Conservation (phyloP, 805 yeast genomes). For the Candida boleticola region DNA sequence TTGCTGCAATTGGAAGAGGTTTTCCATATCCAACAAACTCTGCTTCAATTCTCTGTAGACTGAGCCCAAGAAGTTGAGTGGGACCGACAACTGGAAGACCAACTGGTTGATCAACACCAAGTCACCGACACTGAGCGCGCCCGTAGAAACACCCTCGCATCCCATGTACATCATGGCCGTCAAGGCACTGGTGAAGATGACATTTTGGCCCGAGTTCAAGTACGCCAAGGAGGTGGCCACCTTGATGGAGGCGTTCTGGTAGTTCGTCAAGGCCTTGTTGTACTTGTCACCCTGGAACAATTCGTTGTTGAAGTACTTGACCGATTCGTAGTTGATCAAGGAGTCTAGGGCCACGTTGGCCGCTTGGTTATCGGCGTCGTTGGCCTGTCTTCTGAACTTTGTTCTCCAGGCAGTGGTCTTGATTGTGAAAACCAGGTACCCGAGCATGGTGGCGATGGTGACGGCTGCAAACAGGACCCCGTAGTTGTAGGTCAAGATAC, state of each 20-base stretch:
- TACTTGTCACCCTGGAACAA: slow-evolving; percentile 74
- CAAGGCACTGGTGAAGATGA: slow-evolving; percentile 81
- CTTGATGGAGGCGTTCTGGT: slow-evolving; percentile 72
- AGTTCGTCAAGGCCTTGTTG: slow-evolving; percentile 66
- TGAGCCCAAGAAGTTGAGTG: slow-evolving; percentile 90
- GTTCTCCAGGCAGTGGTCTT: slow-evolving; percentile 97
- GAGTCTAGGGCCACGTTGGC: slow-evolving; percentile 94
- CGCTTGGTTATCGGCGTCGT: slow-evolving; percentile 92
- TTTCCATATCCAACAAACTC: slow-evolving; percentile 92
- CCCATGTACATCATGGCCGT: slow-evolving; percentile 99
- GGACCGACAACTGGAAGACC: slow-evolving; percentile 93
- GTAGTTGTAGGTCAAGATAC: slow-evolving; percentile 88
- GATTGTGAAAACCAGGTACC: slow-evolving; percentile 84
- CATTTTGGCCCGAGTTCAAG: slow-evolving; percentile 74
- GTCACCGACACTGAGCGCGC: slow-evolving; percentile 88
- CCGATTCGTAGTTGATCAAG: slow-evolving; percentile 89
- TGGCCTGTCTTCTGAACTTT: slow-evolving; percentile 79
- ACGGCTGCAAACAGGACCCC: slow-evolving; percentile 88
- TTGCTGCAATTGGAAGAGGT: slow-evolving; percentile 80
- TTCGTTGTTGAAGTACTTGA: slow-evolving; percentile 93
- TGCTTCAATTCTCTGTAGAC: slow-evolving; percentile 95
- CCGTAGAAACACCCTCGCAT: slow-evolving; percentile 84
- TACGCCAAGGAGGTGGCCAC: slow-evolving; percentile 84
- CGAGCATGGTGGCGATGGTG: slow-evolving; percentile 82
- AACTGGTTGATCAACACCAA: slow-evolving; percentile 91